These are phyloP conservation scores for Suillus ampliporus DNA, from an alignment of 768 basidiomycete species.

Conservation along the genomic window DNA sequence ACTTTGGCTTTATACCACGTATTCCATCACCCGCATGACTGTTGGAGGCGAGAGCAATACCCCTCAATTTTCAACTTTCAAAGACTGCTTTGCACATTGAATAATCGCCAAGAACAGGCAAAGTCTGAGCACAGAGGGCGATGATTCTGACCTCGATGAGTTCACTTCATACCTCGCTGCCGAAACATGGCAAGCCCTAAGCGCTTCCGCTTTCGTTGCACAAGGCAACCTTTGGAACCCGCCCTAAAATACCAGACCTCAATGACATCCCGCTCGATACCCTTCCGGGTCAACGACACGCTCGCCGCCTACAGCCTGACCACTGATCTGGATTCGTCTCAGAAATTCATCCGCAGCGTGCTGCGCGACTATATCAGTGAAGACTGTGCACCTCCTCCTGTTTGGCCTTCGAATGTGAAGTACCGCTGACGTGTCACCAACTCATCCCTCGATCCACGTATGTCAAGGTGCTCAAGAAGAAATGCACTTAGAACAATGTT, in stretches of 20 bases:
- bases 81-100: conserved; percentile 51
- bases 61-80: conserved; percentile 32
- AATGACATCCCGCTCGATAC: conserved; percentile 46
- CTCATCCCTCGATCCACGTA: conserved; percentile 61
- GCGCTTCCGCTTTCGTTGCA: conserved; percentile 44
- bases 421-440: conserved; percentile 66
- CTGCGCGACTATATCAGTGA: conserved; percentile 50
- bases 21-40: background rate
- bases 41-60: background rate
- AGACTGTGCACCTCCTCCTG: conserved; percentile 53
- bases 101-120: conserved; percentile 35
- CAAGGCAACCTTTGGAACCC: conserved; percentile 45
- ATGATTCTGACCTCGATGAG: conserved; percentile 51
- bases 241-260: conserved; percentile 36
- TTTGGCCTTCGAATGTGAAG: conserved; percentile 56
- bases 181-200: conserved; percentile 54
- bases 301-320: conserved; percentile 54
- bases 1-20: background rate
- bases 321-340: conserved; percentile 47
- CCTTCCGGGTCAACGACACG: conserved; percentile 52
- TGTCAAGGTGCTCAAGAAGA: conserved; percentile 58
- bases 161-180: conserved; percentile 57
- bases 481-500: conserved; percentile 60
- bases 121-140: conserved; percentile 21
- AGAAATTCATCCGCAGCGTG: conserved; percentile 45